Evolutionary conservation across 176 grass and related monocot genomes (phyloP).

Genomic region (Phoenix roebelenii): DNA sequence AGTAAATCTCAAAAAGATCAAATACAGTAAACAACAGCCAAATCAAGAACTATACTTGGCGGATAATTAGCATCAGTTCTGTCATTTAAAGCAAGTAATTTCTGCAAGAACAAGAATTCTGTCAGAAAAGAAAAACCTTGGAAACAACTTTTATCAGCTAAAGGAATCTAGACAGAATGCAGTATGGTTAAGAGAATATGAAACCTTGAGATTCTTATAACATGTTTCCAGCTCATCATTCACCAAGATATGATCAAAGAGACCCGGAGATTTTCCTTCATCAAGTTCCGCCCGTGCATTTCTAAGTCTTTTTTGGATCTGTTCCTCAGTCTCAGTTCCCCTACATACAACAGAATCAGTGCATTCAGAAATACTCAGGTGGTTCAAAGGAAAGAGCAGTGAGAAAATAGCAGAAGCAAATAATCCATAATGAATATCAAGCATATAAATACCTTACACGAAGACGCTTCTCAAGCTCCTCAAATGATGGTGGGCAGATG

Average conservation of each 20-base stretch:
- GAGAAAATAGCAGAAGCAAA: too few species aligned
- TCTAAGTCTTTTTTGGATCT: slow-evolving; percentile 74
- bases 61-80: slow-evolving; percentile 24
- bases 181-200: neutral
- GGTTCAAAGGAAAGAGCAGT: too few species aligned
- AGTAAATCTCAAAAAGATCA: too few species aligned
- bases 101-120: slow-evolving; percentile 39
- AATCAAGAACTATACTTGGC: slow-evolving; percentile 11
- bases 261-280: slow-evolving; percentile 49
- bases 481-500: slow-evolving; percentile 78
- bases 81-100: slow-evolving; percentile 58
- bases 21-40: neutral
- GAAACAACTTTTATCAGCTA: too few species aligned
- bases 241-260: slow-evolving; percentile 73
- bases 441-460: slow-evolving; percentile 68
- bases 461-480: slow-evolving; percentile 94
- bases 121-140: too few species aligned
- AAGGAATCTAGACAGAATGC: neutral
- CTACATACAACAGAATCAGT: slow-evolving; percentile 9
- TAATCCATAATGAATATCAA: neutral
- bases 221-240: slow-evolving; percentile 92
- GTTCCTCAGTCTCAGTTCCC: slow-evolving; percentile 64
- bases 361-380: neutral
- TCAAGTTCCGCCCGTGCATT: slow-evolving; percentile 83
- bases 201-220: slow-evolving; percentile 85